Conservation (phyloP, 257 asterid genomes). For the Paraleonurus japonicus region DNA sequence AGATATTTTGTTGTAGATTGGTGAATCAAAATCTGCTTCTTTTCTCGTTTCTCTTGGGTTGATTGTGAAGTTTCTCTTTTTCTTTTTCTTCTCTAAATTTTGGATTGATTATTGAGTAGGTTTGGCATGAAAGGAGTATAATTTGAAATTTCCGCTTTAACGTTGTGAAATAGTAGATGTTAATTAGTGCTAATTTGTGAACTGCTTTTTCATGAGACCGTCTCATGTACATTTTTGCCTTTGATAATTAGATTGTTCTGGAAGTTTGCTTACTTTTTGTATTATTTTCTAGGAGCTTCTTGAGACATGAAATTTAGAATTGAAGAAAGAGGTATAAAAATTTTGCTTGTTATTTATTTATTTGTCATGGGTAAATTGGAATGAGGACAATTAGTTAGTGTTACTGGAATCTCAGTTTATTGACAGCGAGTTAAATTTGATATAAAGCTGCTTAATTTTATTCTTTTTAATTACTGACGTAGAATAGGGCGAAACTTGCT, state of each 20-base stretch:
- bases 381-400: slow-evolving; percentile 3
- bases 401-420: neutral
- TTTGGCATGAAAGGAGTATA: too few relatives aligned
- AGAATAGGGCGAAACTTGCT: neutral
- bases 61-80: neutral
- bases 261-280: neutral
- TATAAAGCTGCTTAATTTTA: slow-evolving; percentile 1
- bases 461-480: neutral
- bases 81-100: neutral
- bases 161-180: too few relatives aligned
- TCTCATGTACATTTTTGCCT: too few relatives aligned
- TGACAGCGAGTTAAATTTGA: neutral
- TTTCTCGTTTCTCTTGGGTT: neutral
- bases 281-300: neutral
- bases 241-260: neutral
- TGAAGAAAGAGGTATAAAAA: neutral
- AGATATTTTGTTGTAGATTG: neutral
- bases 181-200: too few relatives aligned
- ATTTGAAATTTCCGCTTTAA: too few relatives aligned
- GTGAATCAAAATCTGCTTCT: neutral
- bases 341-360: neutral
- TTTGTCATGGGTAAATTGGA: neutral
- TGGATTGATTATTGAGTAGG: too few relatives aligned
- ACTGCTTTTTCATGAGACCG: too few relatives aligned
- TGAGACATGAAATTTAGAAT: slow-evolving; percentile 5